Evolutionary conservation across 495 filamentous ascomycete species (phyloP).

Genomic region (Trichoderma asperelloides): DNA sequence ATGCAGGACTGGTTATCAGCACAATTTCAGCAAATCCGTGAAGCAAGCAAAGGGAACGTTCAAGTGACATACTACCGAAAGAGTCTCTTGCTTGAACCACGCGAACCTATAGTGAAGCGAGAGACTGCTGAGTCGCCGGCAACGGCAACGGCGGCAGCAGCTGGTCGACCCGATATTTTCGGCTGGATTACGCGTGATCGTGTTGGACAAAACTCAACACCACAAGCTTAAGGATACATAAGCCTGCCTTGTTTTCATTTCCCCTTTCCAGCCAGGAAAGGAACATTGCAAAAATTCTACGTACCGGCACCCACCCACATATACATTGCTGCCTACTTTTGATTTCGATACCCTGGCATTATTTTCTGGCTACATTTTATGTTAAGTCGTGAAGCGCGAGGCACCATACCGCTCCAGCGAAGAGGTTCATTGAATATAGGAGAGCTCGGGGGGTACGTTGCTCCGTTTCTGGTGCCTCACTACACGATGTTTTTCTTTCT

Average conservation of each 20-base stretch:
- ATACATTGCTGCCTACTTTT: background rate
- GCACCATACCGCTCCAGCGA: background rate
- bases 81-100: slow-evolving; percentile 78
- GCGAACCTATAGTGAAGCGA: slow-evolving; percentile 48
- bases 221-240: background rate
- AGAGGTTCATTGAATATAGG: background rate
- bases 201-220: background rate
- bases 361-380: background rate
- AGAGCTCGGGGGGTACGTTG: background rate
- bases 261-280: background rate
- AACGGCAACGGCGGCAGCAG: background rate
- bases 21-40: slow-evolving; percentile 73
- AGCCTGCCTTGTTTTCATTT: background rate
- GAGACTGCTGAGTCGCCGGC: slow-evolving; percentile 40
- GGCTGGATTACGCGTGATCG: slow-evolving; percentile 30
- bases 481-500: background rate
- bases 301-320: background rate
- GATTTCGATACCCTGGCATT: background rate
- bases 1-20: slow-evolving; percentile 89
- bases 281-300: background rate
- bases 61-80: slow-evolving; percentile 79
- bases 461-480: background rate
- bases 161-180: slow-evolving; percentile 20
- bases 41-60: slow-evolving; percentile 65
- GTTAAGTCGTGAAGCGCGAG: background rate